Base-by-base conservation (phyloP, 371 early-diverging fungal genomes). In the Haplosporangium sp. region DNA sequence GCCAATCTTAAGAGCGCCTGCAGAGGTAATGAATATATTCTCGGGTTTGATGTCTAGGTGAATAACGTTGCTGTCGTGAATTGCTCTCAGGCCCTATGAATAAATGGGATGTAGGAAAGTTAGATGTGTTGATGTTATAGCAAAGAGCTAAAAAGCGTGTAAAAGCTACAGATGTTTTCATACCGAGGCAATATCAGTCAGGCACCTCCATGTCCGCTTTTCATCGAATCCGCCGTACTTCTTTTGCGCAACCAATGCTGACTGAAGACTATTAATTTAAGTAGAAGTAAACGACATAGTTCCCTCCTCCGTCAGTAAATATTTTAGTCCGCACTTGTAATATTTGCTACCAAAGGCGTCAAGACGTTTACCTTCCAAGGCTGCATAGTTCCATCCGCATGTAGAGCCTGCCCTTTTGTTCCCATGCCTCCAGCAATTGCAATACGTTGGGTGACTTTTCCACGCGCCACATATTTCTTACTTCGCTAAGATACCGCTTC, bases 21-120 rank as follows among this genome's bases (percentile, higher is more conserved):
- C 67, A 21, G 85, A 84, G 29, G 85, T 82, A 43, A 96, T 86
- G 62, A 97, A 79, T 12, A 97, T 88, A 79, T 96, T 98, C 18
- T 89, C 92, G 0, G 97, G 96, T 69, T 97, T 97, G 53, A 98
- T 67, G 69, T 98, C 98, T 66, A 97, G 74, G 82, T 97, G 98
- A 16, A 91, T 85, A 12, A 96, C 73, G 42, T 85, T 81, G 18
- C 82, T 84, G 42, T 83, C 81, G 71, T 97, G 98, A 36, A 97
- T 88, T 36, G 89, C 90, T 13, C 83, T 70, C 36, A 97, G 48
- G 0, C 95, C 96, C 85, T 90, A 59, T 14, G 29, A 12, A 45
- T 61, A 47, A 16, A 13, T 18, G 16, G 38, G 6, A 46, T 6
- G 8, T 57, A 23, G 50, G 45, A 20, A 21, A 1, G 48, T 14